These are phyloP conservation scores for Eucalyptus cloeziana DNA, from an alignment of 345 rosid species.

Conservation along the genomic window DNA sequence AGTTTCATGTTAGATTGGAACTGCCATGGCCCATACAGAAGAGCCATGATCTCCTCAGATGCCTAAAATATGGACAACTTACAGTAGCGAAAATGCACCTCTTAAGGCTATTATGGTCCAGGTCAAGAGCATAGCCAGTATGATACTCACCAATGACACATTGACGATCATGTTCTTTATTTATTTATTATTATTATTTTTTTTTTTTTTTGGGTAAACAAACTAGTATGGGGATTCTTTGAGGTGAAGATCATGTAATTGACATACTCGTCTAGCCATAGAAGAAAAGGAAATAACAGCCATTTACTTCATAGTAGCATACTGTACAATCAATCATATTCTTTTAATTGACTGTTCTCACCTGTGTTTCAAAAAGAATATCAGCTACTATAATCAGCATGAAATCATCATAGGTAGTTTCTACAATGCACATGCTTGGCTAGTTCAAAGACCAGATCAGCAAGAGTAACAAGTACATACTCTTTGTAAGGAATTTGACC, in stretches of 20 bases:
- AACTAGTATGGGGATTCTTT: background rate
- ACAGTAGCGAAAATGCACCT: background rate
- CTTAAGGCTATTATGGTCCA: background rate
- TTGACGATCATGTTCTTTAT: background rate
- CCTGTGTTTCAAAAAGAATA: background rate
- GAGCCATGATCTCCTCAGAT: background rate
- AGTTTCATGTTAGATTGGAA: background rate
- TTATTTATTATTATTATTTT: background rate
- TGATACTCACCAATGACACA: background rate
- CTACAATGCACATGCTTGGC: background rate
- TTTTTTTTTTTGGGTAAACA: background rate
- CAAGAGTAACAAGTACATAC: constrained; percentile 23
- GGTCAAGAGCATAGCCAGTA: background rate
- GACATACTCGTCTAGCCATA: background rate
- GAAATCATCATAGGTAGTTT: background rate
- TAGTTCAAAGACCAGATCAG: background rate
- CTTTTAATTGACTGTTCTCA: background rate
- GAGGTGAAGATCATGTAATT: background rate
- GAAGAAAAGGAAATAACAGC: background rate
- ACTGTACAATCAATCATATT: background rate
- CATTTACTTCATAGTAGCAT: background rate
- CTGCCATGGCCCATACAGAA: background rate
- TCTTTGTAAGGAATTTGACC: constrained; percentile 71
- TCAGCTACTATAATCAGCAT: background rate
- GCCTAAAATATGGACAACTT: background rate